These are phyloP conservation scores for Zanthoxylum bungeanum DNA, from an alignment of 345 rosid species.

Conservation along the genomic window DNA sequence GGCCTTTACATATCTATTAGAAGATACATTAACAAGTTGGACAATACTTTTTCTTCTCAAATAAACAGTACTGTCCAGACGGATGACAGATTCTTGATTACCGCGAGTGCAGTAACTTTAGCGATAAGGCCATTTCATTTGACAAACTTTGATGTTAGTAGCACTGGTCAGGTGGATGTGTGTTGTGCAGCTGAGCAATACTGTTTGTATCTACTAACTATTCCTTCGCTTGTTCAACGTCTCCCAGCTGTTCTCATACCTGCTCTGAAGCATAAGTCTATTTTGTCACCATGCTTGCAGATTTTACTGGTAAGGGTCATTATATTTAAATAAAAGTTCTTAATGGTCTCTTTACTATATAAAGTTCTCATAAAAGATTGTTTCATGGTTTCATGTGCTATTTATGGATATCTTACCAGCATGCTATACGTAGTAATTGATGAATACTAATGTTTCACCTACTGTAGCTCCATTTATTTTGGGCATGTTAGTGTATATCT, in stretches of 20 bases:
- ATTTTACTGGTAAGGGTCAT: conserved; percentile 64
- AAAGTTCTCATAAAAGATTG: neutral
- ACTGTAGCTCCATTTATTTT: neutral
- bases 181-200: conserved; percentile 49
- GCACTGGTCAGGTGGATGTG: conserved; percentile 21
- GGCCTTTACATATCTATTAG: conserved; percentile 64
- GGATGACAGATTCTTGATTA: conserved; percentile 73
- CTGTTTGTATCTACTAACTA: conserved; percentile 59
- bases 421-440: neutral
- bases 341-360: neutral
- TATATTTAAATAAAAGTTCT: conserved; percentile 18
- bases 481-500: neutral
- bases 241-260: conserved; percentile 73
- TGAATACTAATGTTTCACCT: neutral
- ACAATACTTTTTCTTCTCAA: conserved; percentile 25
- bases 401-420: neutral
- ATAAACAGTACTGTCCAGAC: conserved; percentile 30
- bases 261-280: conserved; percentile 80
- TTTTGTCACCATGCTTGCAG: conserved; percentile 62
- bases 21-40: conserved; percentile 52
- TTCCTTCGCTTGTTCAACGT: conserved; percentile 68
- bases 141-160: conserved; percentile 28
- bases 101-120: conserved; percentile 73
- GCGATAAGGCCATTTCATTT: conserved; percentile 79
- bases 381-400: neutral